phyloP scores from a whole-genome alignment of 75 land plant genomes.

The Pinus taeda region DNA sequence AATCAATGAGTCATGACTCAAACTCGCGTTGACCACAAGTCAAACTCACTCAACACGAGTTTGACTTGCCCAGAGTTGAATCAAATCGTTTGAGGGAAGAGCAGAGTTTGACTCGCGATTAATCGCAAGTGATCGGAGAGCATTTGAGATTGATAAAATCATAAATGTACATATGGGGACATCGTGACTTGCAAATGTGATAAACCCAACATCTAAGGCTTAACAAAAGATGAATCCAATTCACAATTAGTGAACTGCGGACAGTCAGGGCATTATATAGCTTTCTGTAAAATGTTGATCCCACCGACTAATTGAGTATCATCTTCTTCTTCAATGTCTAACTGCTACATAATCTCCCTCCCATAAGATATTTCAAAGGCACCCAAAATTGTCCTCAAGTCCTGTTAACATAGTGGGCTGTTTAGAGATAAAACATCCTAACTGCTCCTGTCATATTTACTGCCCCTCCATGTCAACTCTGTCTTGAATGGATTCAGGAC shows the following conservation, averaged over 20 bases:
- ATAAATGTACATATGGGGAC: slow-evolving; percentile 49
- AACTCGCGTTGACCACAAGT: no score
- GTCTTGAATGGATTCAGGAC: no score
- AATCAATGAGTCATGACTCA: no score
- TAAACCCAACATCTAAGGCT: slow-evolving; percentile 73
- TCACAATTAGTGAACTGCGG: slow-evolving; percentile 70
- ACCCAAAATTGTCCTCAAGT: no score
- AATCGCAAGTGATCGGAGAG: neutral
- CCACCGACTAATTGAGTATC: slow-evolving; percentile 60
- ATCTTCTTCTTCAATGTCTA: slow-evolving; percentile 89
- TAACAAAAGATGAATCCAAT: slow-evolving; percentile 68
- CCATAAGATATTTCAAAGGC: slow-evolving; percentile 44
- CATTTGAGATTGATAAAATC: slow-evolving; percentile 71
- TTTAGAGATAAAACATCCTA: no score
- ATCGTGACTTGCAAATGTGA: slow-evolving; percentile 90
- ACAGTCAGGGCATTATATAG: slow-evolving; percentile 8
- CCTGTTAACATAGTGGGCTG: no score
- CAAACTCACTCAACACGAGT: no score
- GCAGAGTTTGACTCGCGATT: no score
- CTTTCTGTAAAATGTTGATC: slow-evolving; percentile 35
- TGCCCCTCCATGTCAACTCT: no score
- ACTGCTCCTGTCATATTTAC: no score
- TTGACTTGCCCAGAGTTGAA: no score
- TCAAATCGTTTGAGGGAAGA: no score
- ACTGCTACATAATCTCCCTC: slow-evolving; percentile 63